phyloP scores from a whole-genome alignment of 1,284 basidiomycete genomes.

The Cryptococcus sp. region DNA sequence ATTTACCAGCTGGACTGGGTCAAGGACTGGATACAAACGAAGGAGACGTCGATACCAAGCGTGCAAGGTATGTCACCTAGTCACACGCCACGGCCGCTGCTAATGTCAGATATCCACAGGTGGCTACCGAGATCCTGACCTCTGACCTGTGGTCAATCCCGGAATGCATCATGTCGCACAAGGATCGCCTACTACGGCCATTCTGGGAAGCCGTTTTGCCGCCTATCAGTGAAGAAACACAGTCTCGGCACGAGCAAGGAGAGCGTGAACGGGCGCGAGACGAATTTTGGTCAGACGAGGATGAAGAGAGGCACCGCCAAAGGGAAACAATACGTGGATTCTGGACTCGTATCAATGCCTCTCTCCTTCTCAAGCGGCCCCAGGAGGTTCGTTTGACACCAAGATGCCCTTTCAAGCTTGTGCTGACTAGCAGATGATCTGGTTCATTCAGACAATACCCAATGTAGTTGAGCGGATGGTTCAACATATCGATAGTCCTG shows the following conservation, averaged over 20 bases:
- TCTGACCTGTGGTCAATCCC: constrained; percentile 91
- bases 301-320: constrained; percentile 49
- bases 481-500: constrained; percentile 79
- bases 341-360: constrained; percentile 78
- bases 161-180: constrained; percentile 74
- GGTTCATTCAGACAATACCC: constrained; percentile 81
- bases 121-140: constrained; percentile 92
- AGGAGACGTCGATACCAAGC: constrained; percentile 20
- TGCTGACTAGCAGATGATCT: constrained; percentile 67
- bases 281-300: constrained; percentile 31
- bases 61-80: constrained; percentile 31
- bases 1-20: constrained; percentile 24
- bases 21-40: constrained; percentile 23
- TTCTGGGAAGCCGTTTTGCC: constrained; percentile 90
- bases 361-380: constrained; percentile 81
- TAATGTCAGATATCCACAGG: constrained; percentile 75
- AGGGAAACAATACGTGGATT: constrained; percentile 52
- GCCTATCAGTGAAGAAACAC: constrained; percentile 17
- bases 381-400: constrained; percentile 62
- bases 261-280: constrained; percentile 41
- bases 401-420: neutral
- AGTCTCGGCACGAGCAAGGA: constrained; percentile 27
- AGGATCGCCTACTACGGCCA: constrained; percentile 59
- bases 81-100: too few species aligned
- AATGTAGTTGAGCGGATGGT: constrained; percentile 78